A percentile compares a stretch with the other conserved stretches of the same genome.
phyloP scores from a whole-genome alignment of 306 rosid species.

The Rosa rugosa region DNA sequence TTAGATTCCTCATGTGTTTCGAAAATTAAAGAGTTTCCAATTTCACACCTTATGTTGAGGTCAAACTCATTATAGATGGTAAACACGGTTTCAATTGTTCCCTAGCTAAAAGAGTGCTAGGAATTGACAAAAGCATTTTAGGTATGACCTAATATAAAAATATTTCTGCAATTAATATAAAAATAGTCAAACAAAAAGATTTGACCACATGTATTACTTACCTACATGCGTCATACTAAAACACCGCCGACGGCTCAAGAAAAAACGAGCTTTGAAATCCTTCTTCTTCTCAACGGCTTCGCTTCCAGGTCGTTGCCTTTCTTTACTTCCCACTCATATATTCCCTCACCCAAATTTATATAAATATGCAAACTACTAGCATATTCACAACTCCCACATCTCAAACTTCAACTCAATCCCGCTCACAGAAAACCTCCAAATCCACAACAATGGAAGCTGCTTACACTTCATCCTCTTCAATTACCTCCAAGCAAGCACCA shows the following conservation, averaged over 20 bases:
- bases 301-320: constrained; percentile 30
- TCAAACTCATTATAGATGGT: neutral
- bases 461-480: constrained; percentile 31
- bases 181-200: constrained; percentile 25
- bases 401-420: neutral
- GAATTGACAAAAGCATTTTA: neutral
- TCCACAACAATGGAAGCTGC: constrained; percentile 39
- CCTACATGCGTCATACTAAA: constrained; percentile 11
- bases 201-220: constrained; percentile 34
- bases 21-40: too few relatives aligned
- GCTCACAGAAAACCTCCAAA: neutral
- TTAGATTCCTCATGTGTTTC: too few relatives aligned
- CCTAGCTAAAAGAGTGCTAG: neutral
- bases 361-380: neutral
- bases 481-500: constrained; percentile 29
- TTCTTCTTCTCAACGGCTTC: constrained; percentile 20
- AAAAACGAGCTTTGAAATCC: constrained; percentile 30
- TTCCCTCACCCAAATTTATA: neutral
- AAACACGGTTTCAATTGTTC: neutral
- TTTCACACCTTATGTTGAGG: too few relatives aligned
- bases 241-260: constrained; percentile 56
- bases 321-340: neutral
- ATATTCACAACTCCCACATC: neutral
- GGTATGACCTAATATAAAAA: neutral
- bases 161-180: neutral